A percentile compares a stretch with the other conserved stretches of the same genome.
phyloP scores from a whole-genome alignment of 148 eudicot genomes.

The Chenopodium berlandieri region DNA sequence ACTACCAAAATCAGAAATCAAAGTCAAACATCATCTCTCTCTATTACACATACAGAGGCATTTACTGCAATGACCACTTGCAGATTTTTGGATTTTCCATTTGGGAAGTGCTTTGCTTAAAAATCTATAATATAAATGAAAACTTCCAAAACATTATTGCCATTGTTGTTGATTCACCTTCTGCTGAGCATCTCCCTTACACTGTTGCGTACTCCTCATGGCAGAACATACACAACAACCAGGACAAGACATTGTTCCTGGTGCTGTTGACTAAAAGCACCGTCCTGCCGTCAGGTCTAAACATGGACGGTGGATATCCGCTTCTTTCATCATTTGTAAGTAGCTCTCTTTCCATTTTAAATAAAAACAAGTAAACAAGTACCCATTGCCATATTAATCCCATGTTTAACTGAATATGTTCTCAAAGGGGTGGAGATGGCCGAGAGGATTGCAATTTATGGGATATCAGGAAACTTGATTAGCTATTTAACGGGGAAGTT shows the following conservation, averaged over 20 bases:
- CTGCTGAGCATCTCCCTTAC: too few species aligned
- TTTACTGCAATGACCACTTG: not conserved
- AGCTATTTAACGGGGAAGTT: constrained; percentile 9
- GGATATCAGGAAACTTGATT: constrained; percentile 23
- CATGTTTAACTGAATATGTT: too few species aligned
- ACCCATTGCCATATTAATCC: too few species aligned
- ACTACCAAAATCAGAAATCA: not conserved
- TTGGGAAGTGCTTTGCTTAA: not conserved
- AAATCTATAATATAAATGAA: too few species aligned
- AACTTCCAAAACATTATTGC: not conserved
- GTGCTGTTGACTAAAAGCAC: constrained; percentile 42
- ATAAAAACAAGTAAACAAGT: too few species aligned
- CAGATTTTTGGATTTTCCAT: not conserved
- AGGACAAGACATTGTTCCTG: not conserved
- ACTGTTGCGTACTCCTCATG: too few species aligned
- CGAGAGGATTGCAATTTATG: constrained; percentile 33
- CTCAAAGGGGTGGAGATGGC: constrained; percentile 25
- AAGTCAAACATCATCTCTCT: not conserved
- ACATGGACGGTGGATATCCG: constrained; percentile 59
- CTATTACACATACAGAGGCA: not conserved
- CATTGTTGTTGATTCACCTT: too few species aligned
- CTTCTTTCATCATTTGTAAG: constrained; percentile 56
- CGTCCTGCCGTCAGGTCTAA: constrained; percentile 43
- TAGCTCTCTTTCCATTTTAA: too few species aligned
- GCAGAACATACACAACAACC: too few species aligned